Evolutionary conservation across 805 yeast species (phyloP), one percentile per base, ranked within the genome.

Genomic region (Candida stauntonica): DNA sequence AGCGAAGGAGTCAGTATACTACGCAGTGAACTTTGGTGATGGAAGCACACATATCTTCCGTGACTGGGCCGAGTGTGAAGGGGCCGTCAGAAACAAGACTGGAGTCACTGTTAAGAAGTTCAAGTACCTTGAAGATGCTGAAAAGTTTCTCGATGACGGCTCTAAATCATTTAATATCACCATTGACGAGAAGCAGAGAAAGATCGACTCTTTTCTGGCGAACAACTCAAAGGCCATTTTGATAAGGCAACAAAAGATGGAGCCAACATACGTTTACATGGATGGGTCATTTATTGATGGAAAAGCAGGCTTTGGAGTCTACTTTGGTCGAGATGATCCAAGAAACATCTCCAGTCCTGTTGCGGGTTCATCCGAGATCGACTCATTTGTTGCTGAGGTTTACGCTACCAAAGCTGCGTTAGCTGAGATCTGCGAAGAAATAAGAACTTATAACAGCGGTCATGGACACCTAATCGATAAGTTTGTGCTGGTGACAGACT

Each of bases 371-470:
- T 16, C 26, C 5, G 51, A 50, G 3, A 86, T 82, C 24, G 86
- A 95, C 2, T 88, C 86, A 50, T 88, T 85, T 47, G 62, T 85
- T 26, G 93, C 94, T 1, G 97, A 89, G 60, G 69, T 88, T 9
- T 57, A 63, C 12, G 96, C 95, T 0, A 68, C 84, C 15, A 52
- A 61, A 4, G 66, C 66, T 21, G 93, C 93, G 0, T 54, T 83
- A 38, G 52, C 55, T 3, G 47, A 52, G 5, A 66, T 80, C n/a
- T 33, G 46, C 1, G 17, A 38, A 1, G 72, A 66, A 15, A 54
- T 68, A 36, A 48, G 50, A 3, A 31, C 42, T 9, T 51, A 50
- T 27, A 32, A 36, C 8, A 30, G 35, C 1, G 48, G 44, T 0
- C 42, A 50, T 1, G 50, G 44, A 3, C 41, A 39, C 3, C 42